Percentiles rank a stretch among this genome's conserved stretches.
phyloP scores from a whole-genome alignment of 2,329 filamentous ascomycete genomes.

The Talaromyces sp. region DNA sequence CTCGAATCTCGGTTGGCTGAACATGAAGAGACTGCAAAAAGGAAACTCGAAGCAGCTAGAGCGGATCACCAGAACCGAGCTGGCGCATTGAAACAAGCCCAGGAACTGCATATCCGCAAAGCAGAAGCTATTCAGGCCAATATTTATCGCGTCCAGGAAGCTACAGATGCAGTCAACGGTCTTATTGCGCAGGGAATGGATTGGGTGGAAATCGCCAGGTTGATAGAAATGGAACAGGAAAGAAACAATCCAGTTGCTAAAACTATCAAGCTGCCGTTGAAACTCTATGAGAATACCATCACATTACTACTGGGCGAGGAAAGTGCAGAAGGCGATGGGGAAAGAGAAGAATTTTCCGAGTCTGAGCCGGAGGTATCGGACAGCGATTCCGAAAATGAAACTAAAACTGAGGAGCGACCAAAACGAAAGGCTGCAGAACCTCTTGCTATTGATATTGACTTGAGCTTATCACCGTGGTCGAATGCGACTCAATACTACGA shows the following conservation, averaged over 20 bases:
- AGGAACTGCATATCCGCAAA: conserved; percentile 79
- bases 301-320: conserved; percentile 73
- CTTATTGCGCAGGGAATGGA: conserved; percentile 95
- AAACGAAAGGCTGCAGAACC: conserved; percentile 28
- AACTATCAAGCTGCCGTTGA: conserved; percentile 80
- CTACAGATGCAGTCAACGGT: conserved; percentile 85
- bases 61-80: conserved; percentile 80
- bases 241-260: conserved; percentile 78
- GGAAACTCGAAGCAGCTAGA: conserved; percentile 78
- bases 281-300: conserved; percentile 82
- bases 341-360: conserved; percentile 60
- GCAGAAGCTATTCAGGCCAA: conserved; percentile 89
- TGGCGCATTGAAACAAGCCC: conserved; percentile 73
- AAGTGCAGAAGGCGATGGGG: conserved; percentile 54
- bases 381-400: conserved; percentile 45
- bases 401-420: conserved; percentile 23
- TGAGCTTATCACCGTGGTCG: conserved; percentile 74
- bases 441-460: conserved; percentile 76
- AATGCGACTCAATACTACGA: conserved; percentile 92
- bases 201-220: conserved; percentile 82
- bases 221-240: conserved; percentile 82
- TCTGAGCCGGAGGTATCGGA: conserved; percentile 49
- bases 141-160: conserved; percentile 83
- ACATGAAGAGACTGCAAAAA: conserved; percentile 72
- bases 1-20: conserved; percentile 78